Evolutionary conservation across 805 yeast genomes (phyloP), one percentile per base, ranked within the genome.

Genomic region (Cyberlindnera sargentensis): DNA sequence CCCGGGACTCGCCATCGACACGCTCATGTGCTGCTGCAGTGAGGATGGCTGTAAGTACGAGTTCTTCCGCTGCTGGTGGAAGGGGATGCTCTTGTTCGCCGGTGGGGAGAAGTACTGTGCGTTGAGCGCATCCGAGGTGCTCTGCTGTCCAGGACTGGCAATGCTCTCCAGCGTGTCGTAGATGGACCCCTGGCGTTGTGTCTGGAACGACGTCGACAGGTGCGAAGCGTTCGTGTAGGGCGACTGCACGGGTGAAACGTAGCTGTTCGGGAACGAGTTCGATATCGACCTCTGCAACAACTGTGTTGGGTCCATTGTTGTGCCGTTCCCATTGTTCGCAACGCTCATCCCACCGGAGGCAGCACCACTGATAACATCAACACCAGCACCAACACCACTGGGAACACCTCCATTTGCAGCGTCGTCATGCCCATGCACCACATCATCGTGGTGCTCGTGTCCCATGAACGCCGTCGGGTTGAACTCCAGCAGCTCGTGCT

Each of bases 21-120:
- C 35, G 24, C 25, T 15, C 9, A 33, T 9, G 25, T 33, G 35
- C 23, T 15, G 24, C 9, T 38, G 34, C 24, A 27, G 36, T 11
- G 28, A 25, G 5, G 36, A 39, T 15, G 41, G n/a, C 20, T 33
- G 23, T 8, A 30, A 29, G 15, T 30, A 29, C 5, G 39, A 37
- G 27, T 20, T 29, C 34, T 30, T 37, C 39, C 33, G 29, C 34
- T 24, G 32, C 20, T n/a, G 11, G 10, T 29, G 28, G 8, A 42
- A 42, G 8, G 55, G 52, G 33, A 50, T 50, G 33, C 44, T 30
- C 36, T 45, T 47, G 37, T 41, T 39, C 2, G 56, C 42, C 3
- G 50, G 48, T 3, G 62, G 62, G 9, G 60, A 56, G 33, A 58
- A 52, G 41, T 58, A 58, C 33, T 52, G 55, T 5, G 56, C 42